Percentiles rank a stretch among this genome's conserved stretches.
These are phyloP conservation scores for Geotrichum reessii DNA, from an alignment of 1,139 yeast species.

Conservation along the genomic window DNA sequence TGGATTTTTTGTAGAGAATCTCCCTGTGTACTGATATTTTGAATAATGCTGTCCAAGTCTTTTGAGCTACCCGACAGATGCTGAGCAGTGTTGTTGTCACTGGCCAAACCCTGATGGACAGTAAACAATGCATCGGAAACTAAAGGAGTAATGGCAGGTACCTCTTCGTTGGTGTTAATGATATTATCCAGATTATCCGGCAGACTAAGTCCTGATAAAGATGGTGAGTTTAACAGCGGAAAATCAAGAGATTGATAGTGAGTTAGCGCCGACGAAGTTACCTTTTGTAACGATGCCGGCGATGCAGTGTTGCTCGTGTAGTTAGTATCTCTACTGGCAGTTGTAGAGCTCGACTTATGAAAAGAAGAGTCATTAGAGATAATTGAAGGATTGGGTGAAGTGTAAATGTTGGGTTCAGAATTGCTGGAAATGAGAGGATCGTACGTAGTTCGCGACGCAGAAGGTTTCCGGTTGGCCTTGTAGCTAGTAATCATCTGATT, in stretches of 20 bases:
- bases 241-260: background rate
- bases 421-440: background rate
- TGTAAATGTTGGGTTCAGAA: conserved; percentile 8
- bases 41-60: conserved; percentile 15
- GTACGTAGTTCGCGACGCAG: background rate
- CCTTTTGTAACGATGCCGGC: conserved; percentile 13
- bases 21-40: conserved; percentile 30
- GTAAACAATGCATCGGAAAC: conserved; percentile 14
- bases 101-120: conserved; percentile 6
- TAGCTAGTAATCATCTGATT: background rate
- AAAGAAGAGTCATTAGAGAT: background rate
- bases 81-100: conserved; percentile 10
- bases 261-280: background rate
- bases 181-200: background rate
- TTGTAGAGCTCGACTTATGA: background rate
- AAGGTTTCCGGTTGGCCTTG: background rate
- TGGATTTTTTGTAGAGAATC: conserved; percentile 34
- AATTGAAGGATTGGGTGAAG: conserved; percentile 13
- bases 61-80: conserved; percentile 21
- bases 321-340: background rate
- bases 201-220: background rate
- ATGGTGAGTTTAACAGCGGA: background rate
- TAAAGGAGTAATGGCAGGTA: conserved; percentile 3
- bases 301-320: conserved; percentile 4
- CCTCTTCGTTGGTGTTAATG: background rate